phyloP scores from a whole-genome alignment of 2,329 filamentous ascomycete species.

The Ilyonectria sp. region DNA sequence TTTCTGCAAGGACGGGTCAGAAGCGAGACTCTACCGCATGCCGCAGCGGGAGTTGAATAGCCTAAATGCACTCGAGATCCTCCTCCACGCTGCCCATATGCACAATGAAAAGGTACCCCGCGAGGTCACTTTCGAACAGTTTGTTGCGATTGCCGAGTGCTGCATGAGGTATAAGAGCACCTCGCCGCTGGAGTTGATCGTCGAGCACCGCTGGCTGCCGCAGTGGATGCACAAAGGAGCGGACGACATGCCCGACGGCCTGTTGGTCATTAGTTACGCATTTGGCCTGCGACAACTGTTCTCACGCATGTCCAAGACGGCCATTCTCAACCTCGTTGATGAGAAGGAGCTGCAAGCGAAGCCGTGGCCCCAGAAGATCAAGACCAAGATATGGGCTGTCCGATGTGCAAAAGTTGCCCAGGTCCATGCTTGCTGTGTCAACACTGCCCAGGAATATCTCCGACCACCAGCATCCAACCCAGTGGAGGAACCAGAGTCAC shows the following conservation, averaged over 20 bases:
- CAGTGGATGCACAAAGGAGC: constrained; percentile 65
- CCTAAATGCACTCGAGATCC: constrained; percentile 58
- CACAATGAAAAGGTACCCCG: constrained; percentile 63
- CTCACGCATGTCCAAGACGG: constrained; percentile 64
- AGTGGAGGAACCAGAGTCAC: constrained; percentile 31
- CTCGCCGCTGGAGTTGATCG: constrained; percentile 64
- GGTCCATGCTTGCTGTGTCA: constrained; percentile 62
- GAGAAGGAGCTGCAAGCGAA: constrained; percentile 60
- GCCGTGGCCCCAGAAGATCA: constrained; percentile 63
- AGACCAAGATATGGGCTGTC: constrained; percentile 64
- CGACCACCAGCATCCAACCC: constrained; percentile 45
- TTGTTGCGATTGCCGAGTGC: constrained; percentile 67
- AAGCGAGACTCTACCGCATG: constrained; percentile 66
- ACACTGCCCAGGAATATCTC: constrained; percentile 63
- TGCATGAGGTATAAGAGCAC: constrained; percentile 67
- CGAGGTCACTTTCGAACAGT: constrained; percentile 63
- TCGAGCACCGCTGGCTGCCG: constrained; percentile 67
- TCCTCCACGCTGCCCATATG: constrained; percentile 68
- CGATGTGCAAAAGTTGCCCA: constrained; percentile 66
- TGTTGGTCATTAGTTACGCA: constrained; percentile 67
- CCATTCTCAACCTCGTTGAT: constrained; percentile 62
- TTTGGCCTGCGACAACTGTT: constrained; percentile 67
- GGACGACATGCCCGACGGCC: constrained; percentile 65
- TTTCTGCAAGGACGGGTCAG: constrained; percentile 59
- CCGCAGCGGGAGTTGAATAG: constrained; percentile 64